phyloP scores from a whole-genome alignment of 2,329 filamentous ascomycete species.

The Fusarium sacchari region DNA sequence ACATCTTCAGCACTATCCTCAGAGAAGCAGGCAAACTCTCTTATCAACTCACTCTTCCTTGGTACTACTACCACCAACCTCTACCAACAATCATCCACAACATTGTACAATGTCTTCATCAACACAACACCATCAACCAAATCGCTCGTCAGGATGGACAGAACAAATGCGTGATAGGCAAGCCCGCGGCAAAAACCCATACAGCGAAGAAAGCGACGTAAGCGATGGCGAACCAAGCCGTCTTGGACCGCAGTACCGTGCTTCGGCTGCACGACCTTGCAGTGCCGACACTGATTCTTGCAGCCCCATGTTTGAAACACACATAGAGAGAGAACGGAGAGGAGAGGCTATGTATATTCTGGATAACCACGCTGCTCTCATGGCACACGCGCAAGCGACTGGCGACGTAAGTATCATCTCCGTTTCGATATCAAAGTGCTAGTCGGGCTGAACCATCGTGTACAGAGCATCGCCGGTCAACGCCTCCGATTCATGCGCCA shows the following conservation, averaged over 20 bases:
- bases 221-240: slow-evolving; percentile 35
- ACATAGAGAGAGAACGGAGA: slow-evolving; percentile 55
- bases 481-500: slow-evolving; percentile 66
- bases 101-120: slow-evolving; percentile 25
- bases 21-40: background rate
- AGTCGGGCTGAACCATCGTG: background rate
- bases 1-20: background rate
- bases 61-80: background rate
- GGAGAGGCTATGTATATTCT: slow-evolving; percentile 64
- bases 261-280: background rate
- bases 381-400: slow-evolving; percentile 66
- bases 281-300: background rate
- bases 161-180: slow-evolving; percentile 66
- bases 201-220: slow-evolving; percentile 45
- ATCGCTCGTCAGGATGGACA: slow-evolving; percentile 52
- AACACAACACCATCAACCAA: slow-evolving; percentile 49
- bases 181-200: slow-evolving; percentile 67
- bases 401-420: slow-evolving; percentile 59
- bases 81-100: background rate
- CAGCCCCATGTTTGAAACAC: slow-evolving; percentile 50
- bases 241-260: slow-evolving; percentile 21
- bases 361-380: slow-evolving; percentile 66
- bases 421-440: background rate
- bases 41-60: background rate
- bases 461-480: slow-evolving; percentile 65